Evolutionary conservation across 1,284 basidiomycete species (phyloP).

Genomic region (Moesziomyces sp.): DNA sequence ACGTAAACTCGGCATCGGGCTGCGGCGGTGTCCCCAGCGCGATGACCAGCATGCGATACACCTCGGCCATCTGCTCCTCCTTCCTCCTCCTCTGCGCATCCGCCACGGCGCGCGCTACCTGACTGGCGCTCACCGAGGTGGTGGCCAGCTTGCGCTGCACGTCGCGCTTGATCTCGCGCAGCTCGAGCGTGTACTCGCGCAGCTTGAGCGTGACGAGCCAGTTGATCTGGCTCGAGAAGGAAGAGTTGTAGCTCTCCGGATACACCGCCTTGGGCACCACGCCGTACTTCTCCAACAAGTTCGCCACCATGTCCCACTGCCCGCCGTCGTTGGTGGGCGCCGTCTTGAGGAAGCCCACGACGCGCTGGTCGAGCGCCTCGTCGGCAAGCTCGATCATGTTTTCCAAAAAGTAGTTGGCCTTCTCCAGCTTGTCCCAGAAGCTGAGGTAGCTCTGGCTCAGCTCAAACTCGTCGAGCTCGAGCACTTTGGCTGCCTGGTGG

Average conservation of each 20-base stretch:
- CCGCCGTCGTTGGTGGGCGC: constrained; percentile 85
- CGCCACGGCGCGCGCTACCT: constrained; percentile 40
- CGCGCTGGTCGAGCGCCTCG: constrained; percentile 81
- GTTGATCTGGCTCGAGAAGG: constrained; percentile 79
- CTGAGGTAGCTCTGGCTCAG: constrained; percentile 77
- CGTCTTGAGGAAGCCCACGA: constrained; percentile 79
- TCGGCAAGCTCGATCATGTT: constrained; percentile 83
- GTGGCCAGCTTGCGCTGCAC: constrained; percentile 69
- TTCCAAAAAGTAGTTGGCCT: constrained; percentile 93
- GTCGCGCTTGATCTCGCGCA: constrained; percentile 74
- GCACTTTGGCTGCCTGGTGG: constrained; percentile 83
- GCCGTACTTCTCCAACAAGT: constrained; percentile 71
- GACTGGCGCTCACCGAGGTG: constrained; percentile 48
- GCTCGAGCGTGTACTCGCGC: constrained; percentile 85
- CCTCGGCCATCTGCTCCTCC: constrained; percentile 82
- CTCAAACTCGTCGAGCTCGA: constrained; percentile 87
- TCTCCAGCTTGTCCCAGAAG: constrained; percentile 79
- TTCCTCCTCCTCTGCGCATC: constrained; percentile 74
- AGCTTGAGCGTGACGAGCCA: constrained; percentile 85
- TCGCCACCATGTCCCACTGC: constrained; percentile 84
- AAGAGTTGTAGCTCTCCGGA: constrained; percentile 87
- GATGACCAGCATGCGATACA: constrained; percentile 87
- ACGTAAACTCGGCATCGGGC: constrained; percentile 54
- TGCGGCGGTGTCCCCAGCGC: constrained; percentile 73
- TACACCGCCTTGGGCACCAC: constrained; percentile 74